Evolutionary conservation across 2,329 filamentous ascomycete species (phyloP), one percentile per base, ranked within the genome.

Genomic region (Calycina marina): DNA sequence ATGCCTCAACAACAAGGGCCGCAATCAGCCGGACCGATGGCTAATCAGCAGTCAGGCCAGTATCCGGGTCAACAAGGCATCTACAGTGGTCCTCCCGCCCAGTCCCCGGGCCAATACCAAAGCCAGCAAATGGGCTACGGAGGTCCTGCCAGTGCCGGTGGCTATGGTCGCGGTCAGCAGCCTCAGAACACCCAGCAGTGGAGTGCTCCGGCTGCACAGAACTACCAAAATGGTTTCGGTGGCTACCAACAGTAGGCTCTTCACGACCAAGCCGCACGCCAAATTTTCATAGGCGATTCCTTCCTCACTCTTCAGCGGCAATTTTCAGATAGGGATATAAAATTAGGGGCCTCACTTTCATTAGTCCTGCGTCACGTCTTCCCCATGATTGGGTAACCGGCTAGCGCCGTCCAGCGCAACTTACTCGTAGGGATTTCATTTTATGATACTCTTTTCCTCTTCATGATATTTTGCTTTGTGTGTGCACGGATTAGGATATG

Each of bases 111-210:
- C 22, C 67, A 63, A 27, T 77, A 74, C 54, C 69, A 65, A 45
- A 72, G 68, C 44, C 75, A 76, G 49, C 75, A 77, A 51, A 79
- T 81, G 67, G 69, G 69, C 42, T 82, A 80, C 59, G 77, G 67
- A 50, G 75, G 65, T 42, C 77, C 69, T 46, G 69, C 77, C 45
- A 90, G 78, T 52, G 79, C 81, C 46, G 83, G 81, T 48, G 83
- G 83, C 40, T 93, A 85, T 52, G 83, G 82, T 41, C 82, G 84
- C 53, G 83, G 81, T 43, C 66, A 66, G 41, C 66, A 66, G 41
- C 50, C 45, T 39, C 46, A 44, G 29, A 46, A 46, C 17, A 49
- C 48, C 40, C 42, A 52, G 31, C 54, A 56, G 29, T 58, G 55
- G 55, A 54, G 48, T 38, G 69, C 73, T 46, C 62, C 63, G 24